These are phyloP conservation scores for Diophrys sp. DNA, from an alignment of 73 alveolate species.

Conservation along the genomic window DNA sequence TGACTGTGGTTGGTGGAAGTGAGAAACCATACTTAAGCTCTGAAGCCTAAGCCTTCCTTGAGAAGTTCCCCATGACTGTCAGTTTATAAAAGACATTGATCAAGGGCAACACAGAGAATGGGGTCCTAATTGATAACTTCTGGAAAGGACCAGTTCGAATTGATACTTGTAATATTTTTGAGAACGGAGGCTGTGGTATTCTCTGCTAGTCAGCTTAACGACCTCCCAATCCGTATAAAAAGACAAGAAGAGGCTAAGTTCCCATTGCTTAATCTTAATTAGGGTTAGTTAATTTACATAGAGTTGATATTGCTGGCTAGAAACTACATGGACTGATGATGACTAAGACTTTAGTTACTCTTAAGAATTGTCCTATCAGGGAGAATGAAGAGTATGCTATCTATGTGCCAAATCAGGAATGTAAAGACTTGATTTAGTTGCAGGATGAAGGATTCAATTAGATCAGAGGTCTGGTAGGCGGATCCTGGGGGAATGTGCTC, in stretches of 20 bases:
- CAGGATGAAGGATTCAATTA: not conserved
- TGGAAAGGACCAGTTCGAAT: slow-evolving; percentile 16
- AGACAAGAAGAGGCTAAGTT: not conserved
- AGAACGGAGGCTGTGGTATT: slow-evolving; percentile 25
- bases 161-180: slow-evolving; percentile 1
- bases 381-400: slow-evolving; percentile 11
- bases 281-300: slow-evolving; percentile 3
- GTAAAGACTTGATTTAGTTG: not conserved
- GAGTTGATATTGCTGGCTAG: slow-evolving; percentile 6
- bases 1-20: slow-evolving; percentile 17
- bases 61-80: not conserved
- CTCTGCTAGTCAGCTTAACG: not conserved
- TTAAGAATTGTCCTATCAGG: not conserved
- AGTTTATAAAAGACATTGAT: slow-evolving; percentile 4
- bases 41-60: slow-evolving; percentile 10
- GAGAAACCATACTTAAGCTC: not conserved
- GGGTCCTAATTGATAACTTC: slow-evolving; percentile 15
- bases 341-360: not conserved
- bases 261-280: not conserved
- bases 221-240: not conserved
- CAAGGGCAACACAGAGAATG: slow-evolving; percentile 23
- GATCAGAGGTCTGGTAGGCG: not conserved
- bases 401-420: not conserved
- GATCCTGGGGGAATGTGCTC: not conserved
- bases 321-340: slow-evolving; percentile 5